These are phyloP conservation scores for Arthrobotrys sinensis DNA, from an alignment of 2,329 filamentous ascomycete species.

Conservation along the genomic window DNA sequence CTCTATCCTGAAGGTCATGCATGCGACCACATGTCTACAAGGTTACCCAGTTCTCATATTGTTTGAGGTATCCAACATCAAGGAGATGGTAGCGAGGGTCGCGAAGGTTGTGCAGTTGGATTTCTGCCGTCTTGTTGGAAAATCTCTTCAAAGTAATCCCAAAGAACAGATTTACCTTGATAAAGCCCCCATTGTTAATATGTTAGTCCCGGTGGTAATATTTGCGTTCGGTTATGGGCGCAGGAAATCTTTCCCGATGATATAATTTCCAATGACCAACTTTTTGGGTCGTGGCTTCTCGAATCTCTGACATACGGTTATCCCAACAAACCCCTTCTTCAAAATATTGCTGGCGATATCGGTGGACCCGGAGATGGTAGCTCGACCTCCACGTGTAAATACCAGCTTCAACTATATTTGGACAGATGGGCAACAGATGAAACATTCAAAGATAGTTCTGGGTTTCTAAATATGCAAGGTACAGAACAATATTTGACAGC, in stretches of 20 bases:
- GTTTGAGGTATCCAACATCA: slow-evolving; percentile 29
- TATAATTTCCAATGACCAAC: slow-evolving; percentile 4
- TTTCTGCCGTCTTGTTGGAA: slow-evolving; percentile 28
- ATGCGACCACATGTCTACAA: slow-evolving; percentile 23
- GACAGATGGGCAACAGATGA: slow-evolving; percentile 19
- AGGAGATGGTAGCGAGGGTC: slow-evolving; percentile 32
- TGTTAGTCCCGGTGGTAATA: slow-evolving; percentile 6
- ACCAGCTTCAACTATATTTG: slow-evolving; percentile 20
- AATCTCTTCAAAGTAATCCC: slow-evolving; percentile 27
- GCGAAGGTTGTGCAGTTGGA: slow-evolving; percentile 24
- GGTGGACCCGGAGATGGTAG: neutral
- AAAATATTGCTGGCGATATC: slow-evolving; percentile 2
- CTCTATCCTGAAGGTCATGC: neutral
- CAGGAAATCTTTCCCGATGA: slow-evolving; percentile 27
- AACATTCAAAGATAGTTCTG: slow-evolving; percentile 26
- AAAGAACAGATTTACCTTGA: slow-evolving; percentile 31
- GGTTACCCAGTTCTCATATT: slow-evolving; percentile 13
- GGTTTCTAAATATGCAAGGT: slow-evolving; percentile 51
- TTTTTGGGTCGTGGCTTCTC: neutral
- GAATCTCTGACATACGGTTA: neutral
- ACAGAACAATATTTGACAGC: slow-evolving; percentile 11
- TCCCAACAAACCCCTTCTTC: slow-evolving; percentile 11
- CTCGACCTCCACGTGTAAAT: neutral
- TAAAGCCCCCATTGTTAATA: slow-evolving; percentile 23
- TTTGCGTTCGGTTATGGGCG: neutral